A percentile compares a stretch with the other conserved stretches of the same genome.
Conservation (phyloP, 371 early-diverging fungal genomes). For the Rhizopus delemar region DNA sequence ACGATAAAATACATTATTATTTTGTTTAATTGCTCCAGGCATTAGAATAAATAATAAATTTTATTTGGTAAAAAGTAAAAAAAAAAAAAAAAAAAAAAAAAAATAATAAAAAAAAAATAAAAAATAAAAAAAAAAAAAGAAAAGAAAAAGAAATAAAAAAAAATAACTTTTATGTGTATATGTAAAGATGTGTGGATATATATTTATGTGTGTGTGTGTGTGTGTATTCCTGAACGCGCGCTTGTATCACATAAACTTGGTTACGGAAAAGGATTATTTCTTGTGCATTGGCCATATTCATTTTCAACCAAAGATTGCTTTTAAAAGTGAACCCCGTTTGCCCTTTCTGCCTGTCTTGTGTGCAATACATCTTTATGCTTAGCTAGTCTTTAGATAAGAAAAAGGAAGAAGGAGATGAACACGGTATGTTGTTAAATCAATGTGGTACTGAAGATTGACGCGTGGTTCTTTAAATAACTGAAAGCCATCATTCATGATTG, state of each 20-base stretch:
- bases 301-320: not conserved
- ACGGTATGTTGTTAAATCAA: no score
- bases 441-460: no score
- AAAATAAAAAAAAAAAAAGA: slow-evolving; percentile 5
- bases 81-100: not conserved
- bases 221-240: slow-evolving; percentile 7
- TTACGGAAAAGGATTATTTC: not conserved
- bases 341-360: no score
- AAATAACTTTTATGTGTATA: slow-evolving; percentile 2
- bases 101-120: not conserved
- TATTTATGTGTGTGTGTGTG: not conserved
- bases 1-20: slow-evolving; percentile 1
- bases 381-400: no score
- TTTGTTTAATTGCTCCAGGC: slow-evolving; percentile 10
- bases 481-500: no score
- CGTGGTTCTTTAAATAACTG: no score
- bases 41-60: slow-evolving; percentile 6
- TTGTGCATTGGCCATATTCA: slow-evolving; percentile 15
- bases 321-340: not conserved
- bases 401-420: no score
- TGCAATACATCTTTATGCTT: no score
- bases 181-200: not conserved
- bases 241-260: not conserved
- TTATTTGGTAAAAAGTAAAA: not conserved
- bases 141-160: slow-evolving; percentile 10